These are phyloP conservation scores for Allium cepa DNA, from an alignment of 106 monocot species.

Conservation along the genomic window DNA sequence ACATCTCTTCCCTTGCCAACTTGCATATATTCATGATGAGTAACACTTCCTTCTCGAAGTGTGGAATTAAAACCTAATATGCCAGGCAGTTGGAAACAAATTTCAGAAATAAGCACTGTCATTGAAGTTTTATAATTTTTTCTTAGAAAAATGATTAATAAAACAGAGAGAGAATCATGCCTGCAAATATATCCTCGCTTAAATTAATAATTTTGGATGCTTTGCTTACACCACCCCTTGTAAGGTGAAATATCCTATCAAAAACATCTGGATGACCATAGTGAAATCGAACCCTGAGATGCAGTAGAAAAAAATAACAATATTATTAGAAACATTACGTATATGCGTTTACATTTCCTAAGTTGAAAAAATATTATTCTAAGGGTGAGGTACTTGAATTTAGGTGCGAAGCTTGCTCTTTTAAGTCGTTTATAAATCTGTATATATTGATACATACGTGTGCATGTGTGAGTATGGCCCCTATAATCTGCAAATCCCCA, in stretches of 20 bases:
- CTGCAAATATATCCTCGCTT: slow-evolving; percentile 94
- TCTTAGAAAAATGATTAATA: too few species aligned
- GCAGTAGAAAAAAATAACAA: slow-evolving; percentile 6
- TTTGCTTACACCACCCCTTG: slow-evolving; percentile 88
- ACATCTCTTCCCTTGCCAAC: slow-evolving; percentile 98
- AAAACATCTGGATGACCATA: slow-evolving; percentile 98
- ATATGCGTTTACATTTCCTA: too few species aligned
- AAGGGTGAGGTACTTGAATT: too few species aligned
- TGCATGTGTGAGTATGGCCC: too few species aligned
- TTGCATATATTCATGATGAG: slow-evolving; percentile 95
- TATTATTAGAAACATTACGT: background rate
- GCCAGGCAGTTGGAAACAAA: too few species aligned
- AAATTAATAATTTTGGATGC: slow-evolving; percentile 92
- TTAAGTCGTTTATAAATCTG: too few species aligned
- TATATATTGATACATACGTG: too few species aligned
- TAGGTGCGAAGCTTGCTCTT: too few species aligned
- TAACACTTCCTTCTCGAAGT: slow-evolving; percentile 87
- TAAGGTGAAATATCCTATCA: slow-evolving; percentile 87
- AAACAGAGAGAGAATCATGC: slow-evolving; percentile 12
- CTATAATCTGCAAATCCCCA: too few species aligned
- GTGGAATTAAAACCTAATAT: slow-evolving; percentile 81
- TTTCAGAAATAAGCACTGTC: too few species aligned
- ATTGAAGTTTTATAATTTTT: too few species aligned
- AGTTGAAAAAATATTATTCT: too few species aligned
- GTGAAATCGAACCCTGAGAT: slow-evolving; percentile 86